These are phyloP conservation scores for Phyllachora maydis DNA, from an alignment of 2,329 filamentous ascomycete species.

Conservation along the genomic window DNA sequence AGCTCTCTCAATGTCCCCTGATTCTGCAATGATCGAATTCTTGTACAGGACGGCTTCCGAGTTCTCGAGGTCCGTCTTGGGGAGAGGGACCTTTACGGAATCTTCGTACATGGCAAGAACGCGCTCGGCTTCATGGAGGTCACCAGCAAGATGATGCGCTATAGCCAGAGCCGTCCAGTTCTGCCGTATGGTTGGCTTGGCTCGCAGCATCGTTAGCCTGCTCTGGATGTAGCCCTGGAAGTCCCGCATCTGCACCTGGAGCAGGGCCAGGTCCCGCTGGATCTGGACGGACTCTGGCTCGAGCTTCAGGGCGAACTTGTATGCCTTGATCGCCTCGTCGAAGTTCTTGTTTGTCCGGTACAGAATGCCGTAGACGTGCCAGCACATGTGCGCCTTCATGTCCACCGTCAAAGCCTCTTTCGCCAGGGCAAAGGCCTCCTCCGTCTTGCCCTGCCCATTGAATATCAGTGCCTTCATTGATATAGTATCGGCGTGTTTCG, in stretches of 20 bases:
- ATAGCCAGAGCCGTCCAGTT: slow-evolving; percentile 98
- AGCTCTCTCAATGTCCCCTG: slow-evolving; percentile 63
- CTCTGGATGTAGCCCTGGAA: slow-evolving; percentile 87
- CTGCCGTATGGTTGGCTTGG: slow-evolving; percentile 61
- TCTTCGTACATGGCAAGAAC: slow-evolving; percentile 85
- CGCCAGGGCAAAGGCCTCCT: slow-evolving; percentile 83
- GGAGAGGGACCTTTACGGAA: slow-evolving; percentile 64
- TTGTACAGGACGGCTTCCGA: slow-evolving; percentile 91
- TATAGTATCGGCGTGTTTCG: slow-evolving; percentile 92
- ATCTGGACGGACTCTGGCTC: slow-evolving; percentile 93
- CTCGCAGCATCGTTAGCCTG: slow-evolving; percentile 69
- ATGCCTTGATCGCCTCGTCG: slow-evolving; percentile 97
- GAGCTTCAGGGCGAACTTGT: slow-evolving; percentile 82
- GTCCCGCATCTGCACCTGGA: slow-evolving; percentile 94
- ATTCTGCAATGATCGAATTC: slow-evolving; percentile 82
- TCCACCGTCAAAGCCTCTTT: slow-evolving; percentile 86
- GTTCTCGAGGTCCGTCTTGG: slow-evolving; percentile 69
- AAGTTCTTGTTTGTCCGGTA: slow-evolving; percentile 94
- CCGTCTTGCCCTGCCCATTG: slow-evolving; percentile 76
- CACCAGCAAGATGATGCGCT: slow-evolving; percentile 77
- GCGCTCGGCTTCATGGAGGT: slow-evolving; percentile 71
- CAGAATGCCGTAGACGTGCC: slow-evolving; percentile 93
- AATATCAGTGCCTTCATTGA: slow-evolving; percentile 98
- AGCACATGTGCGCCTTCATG: slow-evolving; percentile 98
- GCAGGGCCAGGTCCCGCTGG: slow-evolving; percentile 74